Percentiles rank a stretch among this genome's conserved stretches.
Conservation (phyloP, 257 asterid species). For the Ballota nigra region DNA sequence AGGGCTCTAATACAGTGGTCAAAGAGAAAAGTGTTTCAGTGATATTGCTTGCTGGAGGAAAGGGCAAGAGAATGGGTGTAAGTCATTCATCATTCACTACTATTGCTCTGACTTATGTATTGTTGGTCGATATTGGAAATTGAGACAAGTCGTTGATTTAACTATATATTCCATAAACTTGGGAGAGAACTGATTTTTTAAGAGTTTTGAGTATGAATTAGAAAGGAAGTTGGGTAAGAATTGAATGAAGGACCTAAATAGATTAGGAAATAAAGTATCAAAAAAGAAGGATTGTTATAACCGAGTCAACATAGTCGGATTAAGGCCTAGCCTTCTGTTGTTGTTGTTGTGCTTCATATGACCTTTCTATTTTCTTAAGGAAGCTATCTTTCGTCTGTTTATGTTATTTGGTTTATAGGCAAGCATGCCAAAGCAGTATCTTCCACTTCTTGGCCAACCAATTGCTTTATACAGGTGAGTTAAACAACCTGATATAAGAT, state of each 20-base stretch:
- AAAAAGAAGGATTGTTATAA: no score
- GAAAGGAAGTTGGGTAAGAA: not conserved
- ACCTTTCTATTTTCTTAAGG: constrained; percentile 7
- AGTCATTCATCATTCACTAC: constrained; percentile 21
- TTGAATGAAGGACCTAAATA: no score
- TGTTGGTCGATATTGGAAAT: not conserved
- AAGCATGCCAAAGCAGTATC: constrained; percentile 98
- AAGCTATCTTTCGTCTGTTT: constrained; percentile 13
- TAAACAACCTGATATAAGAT: constrained; percentile 2
- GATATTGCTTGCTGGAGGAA: constrained; percentile 93
- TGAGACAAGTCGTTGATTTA: not conserved
- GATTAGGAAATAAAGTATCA: no score
- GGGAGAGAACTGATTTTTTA: not conserved
- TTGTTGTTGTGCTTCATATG: not conserved
- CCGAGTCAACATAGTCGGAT: no score
- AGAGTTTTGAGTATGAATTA: not conserved
- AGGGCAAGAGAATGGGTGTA: constrained; percentile 98
- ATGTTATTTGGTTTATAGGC: constrained; percentile 62
- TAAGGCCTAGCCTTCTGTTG: not conserved
- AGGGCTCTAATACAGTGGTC: constrained; percentile 57
- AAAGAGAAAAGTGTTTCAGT: constrained; percentile 89
- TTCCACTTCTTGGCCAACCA: constrained; percentile 96
- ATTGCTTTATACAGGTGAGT: constrained; percentile 91
- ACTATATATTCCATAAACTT: not conserved
- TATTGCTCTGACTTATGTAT: not conserved